Conservation (phyloP, 2,329 filamentous ascomycete species). For the Ophiocordyceps australis region DNA sequence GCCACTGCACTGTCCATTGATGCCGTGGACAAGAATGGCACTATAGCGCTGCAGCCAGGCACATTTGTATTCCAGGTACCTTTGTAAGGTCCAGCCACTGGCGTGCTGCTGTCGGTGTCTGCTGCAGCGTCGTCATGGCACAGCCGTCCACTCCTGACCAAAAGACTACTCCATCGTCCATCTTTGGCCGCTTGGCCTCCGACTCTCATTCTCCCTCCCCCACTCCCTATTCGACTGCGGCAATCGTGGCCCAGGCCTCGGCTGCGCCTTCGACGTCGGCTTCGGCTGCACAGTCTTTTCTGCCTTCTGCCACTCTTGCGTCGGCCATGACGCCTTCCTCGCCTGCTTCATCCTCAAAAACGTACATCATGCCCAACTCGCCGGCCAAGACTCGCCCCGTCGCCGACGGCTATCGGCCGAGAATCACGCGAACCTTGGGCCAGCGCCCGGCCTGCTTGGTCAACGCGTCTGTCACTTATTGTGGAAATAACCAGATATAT, state of each 20-base stretch:
- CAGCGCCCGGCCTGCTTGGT: constrained; percentile 85
- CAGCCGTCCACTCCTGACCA: constrained; percentile 25
- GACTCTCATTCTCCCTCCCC: no score
- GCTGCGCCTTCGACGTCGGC: constrained; percentile 10
- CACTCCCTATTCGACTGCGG: no score
- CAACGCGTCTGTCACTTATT: constrained; percentile 98
- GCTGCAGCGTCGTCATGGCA: constrained; percentile 20
- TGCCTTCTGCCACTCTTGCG: no score
- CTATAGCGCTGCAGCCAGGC: no score
- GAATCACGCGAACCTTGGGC: constrained; percentile 60
- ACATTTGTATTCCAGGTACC: no score
- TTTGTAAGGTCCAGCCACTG: no score
- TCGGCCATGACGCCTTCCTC: constrained; percentile 7
- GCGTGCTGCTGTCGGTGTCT: no score
- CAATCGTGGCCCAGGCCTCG: constrained; percentile 8
- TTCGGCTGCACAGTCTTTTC: constrained; percentile 6
- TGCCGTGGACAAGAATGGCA: no score
- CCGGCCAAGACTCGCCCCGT: constrained; percentile 48
- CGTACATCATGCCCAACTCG: constrained; percentile 82
- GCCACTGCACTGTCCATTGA: no score
- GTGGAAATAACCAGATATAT: constrained; percentile 92
- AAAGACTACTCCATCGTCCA: constrained; percentile 17
- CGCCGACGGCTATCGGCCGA: constrained; percentile 65
- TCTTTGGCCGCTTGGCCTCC: constrained; percentile 28
- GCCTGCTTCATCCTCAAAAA: constrained; percentile 34